Evolutionary conservation across 2,329 filamentous ascomycete genomes (phyloP), one percentile per base, ranked within the genome.

Genomic region (Monilinia aucupariae): DNA sequence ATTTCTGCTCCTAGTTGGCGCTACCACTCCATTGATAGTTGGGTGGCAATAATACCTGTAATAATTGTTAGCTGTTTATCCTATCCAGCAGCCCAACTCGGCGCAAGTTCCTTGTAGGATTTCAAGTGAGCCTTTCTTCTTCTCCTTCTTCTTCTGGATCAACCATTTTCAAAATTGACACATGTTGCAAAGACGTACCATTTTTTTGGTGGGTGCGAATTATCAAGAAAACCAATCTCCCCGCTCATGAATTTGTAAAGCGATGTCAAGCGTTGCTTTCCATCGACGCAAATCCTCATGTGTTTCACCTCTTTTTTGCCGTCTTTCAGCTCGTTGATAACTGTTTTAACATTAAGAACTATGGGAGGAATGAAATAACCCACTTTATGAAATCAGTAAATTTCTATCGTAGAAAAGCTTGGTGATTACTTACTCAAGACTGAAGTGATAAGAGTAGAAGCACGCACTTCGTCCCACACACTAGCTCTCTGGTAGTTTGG

Each of bases 181-280:
- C 13, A 47, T 47, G 22, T 15, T 34, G 27, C 13, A 10, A 34
- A 37, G n/a, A 64, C 71, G 49, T 71, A 78, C 78, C 78, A 80
- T 68, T 76, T 78, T 58, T 70, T 72, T 30, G 68, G 69, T 27
- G 75, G 73, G 12, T 74, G 72, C 4, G 71, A 71, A 30, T 72
- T 69, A 53, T 81, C 79, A 27, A 74, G 71, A 59, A 78, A 78
- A 4, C 76, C 76, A 49, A 81, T 78, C 30, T 75, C 67, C 2
- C 79, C 79, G 27, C 73, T 74, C 65, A 80, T 74, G 56, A 81
- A 81, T 22, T 75, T 76, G 17, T 70, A 68, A 20, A 81, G 71
- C 1, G 78, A 79, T 2, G 78, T 77, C 5, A 81, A 69, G 17
- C 79, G 75, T 66, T 81, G 78, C 68, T 81, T 80, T 4, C 79